Base-by-base conservation (phyloP, 768 basidiomycete genomes). In the Suillus tomentosus region DNA sequence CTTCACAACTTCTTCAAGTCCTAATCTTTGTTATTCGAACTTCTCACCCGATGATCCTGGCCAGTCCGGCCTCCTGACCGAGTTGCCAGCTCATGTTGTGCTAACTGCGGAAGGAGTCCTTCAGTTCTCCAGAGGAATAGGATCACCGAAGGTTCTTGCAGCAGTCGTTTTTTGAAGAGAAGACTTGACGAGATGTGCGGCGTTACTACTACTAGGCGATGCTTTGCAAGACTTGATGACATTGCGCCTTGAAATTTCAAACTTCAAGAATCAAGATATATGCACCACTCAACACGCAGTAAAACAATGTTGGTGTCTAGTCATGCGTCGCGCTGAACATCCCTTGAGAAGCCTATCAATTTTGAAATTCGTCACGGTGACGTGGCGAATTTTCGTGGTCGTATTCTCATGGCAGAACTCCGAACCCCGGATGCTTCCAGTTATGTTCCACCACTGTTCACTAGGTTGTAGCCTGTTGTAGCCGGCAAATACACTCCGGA, bases 361-460 rank as follows among this genome's bases (percentile, higher is more conserved):
- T 53, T 53, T 51, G 51, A 10, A 31, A 15, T 17, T 51, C 15
- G 15, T n/a, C n/a, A n/a, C n/a, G n/a, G n/a, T 10, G 17, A 31
- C 34, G 31, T 31, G 27, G 50, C 24, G 8, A 27, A 50, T 24
- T 1, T 22, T 48, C 5, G n/a, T n/a, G n/a, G n/a, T n/a, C n/a
- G 48, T 9, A 24, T 27, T 13, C n/a, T 17, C 27, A 31, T 31
- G 9, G 27, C 17, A 53, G 8, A 51, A 53, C 27, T 31, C 51
- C 51, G 51, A 53, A 19, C 51, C 50, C 51, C 51, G 51, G 27
- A 19, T 53, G 51, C 50, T 53, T 53, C 51, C 17, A 53, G 15
- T 53, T 34, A 31, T 17, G 51, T 31, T 53, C 27, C 27, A 50
- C 48, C 48, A 53, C 27, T 9, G 15, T 2, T 51, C 50, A 27